Percentiles rank a stretch among this genome's conserved stretches.
phyloP scores from a whole-genome alignment of 352 stramenopile species.

The Phytophthora colocasiae region DNA sequence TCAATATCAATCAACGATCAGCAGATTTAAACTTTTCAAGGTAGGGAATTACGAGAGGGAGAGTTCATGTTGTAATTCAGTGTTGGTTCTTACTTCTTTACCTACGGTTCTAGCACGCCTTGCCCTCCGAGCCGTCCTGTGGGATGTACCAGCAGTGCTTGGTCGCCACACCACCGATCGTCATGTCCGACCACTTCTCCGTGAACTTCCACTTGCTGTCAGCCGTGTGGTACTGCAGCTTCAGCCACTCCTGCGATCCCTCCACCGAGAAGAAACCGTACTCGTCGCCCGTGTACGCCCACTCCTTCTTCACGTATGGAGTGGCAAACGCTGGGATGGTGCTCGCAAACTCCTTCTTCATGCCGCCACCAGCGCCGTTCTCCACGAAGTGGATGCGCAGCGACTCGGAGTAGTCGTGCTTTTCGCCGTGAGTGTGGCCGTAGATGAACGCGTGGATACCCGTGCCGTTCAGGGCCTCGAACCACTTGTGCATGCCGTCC shows the following conservation, averaged over 20 bases:
- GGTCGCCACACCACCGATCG: constrained; percentile 18
- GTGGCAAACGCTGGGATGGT: constrained; percentile 9
- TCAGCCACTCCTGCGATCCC: constrained; percentile 24
- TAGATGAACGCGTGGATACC: constrained; percentile 20
- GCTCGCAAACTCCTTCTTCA: constrained; percentile 21
- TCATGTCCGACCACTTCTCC: constrained; percentile 8
- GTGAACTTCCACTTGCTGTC: constrained; percentile 21
- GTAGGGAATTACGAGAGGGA: too few relatives aligned
- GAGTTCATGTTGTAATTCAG: too few relatives aligned
- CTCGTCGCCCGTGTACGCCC: constrained; percentile 14
- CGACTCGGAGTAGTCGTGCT: constrained; percentile 24
- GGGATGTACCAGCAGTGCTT: constrained; percentile 35
- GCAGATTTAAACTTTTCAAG: too few relatives aligned
- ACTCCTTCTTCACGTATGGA: constrained; percentile 13
- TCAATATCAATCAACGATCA: too few relatives aligned
- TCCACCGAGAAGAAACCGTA: constrained; percentile 26
- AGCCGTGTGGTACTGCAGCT: constrained; percentile 27
- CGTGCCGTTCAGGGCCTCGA: constrained; percentile 10
- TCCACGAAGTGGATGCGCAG: constrained; percentile 24
- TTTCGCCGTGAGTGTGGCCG: constrained; percentile 12
- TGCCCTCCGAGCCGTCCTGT: constrained; percentile 15
- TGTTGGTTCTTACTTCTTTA: too few relatives aligned
- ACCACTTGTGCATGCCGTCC: constrained; percentile 28
- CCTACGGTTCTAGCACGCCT: constrained; percentile 4
- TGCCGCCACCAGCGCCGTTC: constrained; percentile 27